Percentiles rank a stretch among this genome's conserved stretches.
phyloP scores from a whole-genome alignment of 2,329 filamentous ascomycete genomes.

The Neonectria sp. region DNA sequence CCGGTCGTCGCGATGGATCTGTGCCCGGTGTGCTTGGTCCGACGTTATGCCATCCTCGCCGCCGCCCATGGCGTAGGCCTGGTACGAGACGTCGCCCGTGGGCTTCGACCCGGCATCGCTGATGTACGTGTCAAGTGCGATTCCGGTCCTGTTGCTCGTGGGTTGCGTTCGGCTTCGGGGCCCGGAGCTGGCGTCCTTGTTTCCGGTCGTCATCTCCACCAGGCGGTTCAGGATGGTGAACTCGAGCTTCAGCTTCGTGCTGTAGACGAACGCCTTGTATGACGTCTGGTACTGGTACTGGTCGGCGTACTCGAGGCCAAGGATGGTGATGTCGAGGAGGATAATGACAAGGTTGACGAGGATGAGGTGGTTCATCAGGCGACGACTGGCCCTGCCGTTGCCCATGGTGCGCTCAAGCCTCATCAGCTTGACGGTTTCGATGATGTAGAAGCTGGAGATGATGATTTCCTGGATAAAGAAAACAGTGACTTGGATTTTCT shows the following conservation, averaged over 20 bases:
- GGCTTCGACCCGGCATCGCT: conserved; percentile 34
- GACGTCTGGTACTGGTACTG: conserved; percentile 55
- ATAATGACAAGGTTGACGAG: conserved; percentile 63
- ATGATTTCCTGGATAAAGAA: conserved; percentile 71
- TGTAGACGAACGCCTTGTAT: conserved; percentile 57
- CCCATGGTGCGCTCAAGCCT: conserved; percentile 55
- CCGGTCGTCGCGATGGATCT: conserved; percentile 24
- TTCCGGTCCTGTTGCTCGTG: conserved; percentile 34
- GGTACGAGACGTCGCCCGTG: conserved; percentile 35
- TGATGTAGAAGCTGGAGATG: conserved; percentile 68
- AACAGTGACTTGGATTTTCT: conserved; percentile 69
- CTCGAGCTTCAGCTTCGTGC: conserved; percentile 58
- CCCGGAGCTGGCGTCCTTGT: conserved; percentile 44
- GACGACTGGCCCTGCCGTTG: conserved; percentile 40
- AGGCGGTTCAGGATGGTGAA: conserved; percentile 58
- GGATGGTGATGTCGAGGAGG: conserved; percentile 60
- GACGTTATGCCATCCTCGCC: conserved; percentile 33
- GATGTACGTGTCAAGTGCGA: conserved; percentile 41
- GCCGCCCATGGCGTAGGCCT: conserved; percentile 45
- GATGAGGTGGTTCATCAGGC: conserved; percentile 57
- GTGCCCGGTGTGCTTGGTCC: neutral
- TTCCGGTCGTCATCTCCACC: conserved; percentile 50
- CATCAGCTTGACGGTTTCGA: conserved; percentile 66
- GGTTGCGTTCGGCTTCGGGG: conserved; percentile 36
- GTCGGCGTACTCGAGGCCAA: conserved; percentile 55